These are phyloP conservation scores for Fusarium sp. DNA, from an alignment of 2,329 filamentous ascomycete species.

Conservation along the genomic window DNA sequence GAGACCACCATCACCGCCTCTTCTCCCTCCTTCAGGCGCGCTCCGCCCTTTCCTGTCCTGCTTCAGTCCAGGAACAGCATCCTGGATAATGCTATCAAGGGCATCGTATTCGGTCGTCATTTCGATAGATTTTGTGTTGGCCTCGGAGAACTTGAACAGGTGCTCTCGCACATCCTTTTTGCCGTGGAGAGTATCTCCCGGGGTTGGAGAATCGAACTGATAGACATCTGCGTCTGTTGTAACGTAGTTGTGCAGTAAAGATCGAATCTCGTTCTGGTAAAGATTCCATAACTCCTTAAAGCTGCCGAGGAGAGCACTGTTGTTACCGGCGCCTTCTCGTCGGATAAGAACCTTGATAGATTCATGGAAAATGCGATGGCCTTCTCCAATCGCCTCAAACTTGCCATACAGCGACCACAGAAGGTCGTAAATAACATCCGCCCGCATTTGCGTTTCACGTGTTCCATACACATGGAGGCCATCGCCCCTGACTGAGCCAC, in stretches of 20 bases:
- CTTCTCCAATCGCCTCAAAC: constrained; percentile 96
- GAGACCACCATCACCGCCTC: constrained; percentile 53
- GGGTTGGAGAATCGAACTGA: constrained; percentile 68
- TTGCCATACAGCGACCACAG: constrained; percentile 94
- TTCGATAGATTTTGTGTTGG: constrained; percentile 82
- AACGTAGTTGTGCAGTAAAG: constrained; percentile 93
- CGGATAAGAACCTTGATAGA: constrained; percentile 87
- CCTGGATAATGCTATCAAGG: constrained; percentile 87
- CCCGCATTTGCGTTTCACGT: constrained; percentile 80
- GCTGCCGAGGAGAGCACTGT: constrained; percentile 78
- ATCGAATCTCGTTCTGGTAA: constrained; percentile 97
- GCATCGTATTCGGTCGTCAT: constrained; percentile 89
- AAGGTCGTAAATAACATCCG: constrained; percentile 89
- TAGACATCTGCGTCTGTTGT: constrained; percentile 87
- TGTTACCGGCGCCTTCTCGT: constrained; percentile 77
- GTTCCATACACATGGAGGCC: constrained; percentile 73
- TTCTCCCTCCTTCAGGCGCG: constrained; percentile 56
- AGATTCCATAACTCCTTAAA: constrained; percentile 99
- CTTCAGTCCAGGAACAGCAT: constrained; percentile 88
- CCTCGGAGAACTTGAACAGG: constrained; percentile 88
- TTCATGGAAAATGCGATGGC: constrained; percentile 93
- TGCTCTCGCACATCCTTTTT: constrained; percentile 68
- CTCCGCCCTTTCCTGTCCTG: constrained; percentile 57
- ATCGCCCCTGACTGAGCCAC: constrained; percentile 64
- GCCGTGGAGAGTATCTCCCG: constrained; percentile 60